Base-by-base conservation (phyloP, 805 yeast genomes). In the Saitoella complicata region DNA sequence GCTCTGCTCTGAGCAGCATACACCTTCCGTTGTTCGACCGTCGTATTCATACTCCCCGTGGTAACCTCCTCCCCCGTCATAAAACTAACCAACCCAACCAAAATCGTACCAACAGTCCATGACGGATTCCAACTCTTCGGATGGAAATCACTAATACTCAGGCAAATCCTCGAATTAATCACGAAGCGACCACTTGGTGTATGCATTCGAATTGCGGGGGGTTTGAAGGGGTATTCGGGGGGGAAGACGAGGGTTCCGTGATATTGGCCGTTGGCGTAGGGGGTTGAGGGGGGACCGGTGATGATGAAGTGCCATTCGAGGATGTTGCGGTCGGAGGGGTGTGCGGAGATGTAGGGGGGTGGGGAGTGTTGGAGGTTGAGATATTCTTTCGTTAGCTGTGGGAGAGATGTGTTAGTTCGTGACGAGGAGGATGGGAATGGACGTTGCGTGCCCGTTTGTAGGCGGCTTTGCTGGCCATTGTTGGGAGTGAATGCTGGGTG, bases 81-180 rank as follows among this genome's bases (percentile, higher is more conserved):
- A 56, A 87, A 87, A 58, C 94, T 83, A 51, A 87, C 66, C 35
- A 87, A 65, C 0, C 96, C 97, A 7, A 78, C 82, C 53, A 87
- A 68, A 13, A 87, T 87, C 0, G 96, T 86, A 33, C 84, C 69
- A 30, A 87, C 95, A 39, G 86, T 76, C 96, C 96, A 87, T 5
- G 94, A 85, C 1, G 97, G 96, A 60, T 87, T 86, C 97, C 97
- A 87, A 1, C 80, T 67, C 59, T 86, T 91, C 3, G 95, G 95
- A 55, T 87, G 97, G 60, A 76, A 87, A 63, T 87, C 96, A 55
- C 93, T 79, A 80, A 87, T 86, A n/a, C 87, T 77, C 41, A 87
- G 66, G 63, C 97, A 87, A 31, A 87, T 68, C 41, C 95, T 67
- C 3, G 85, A 77, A 58, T 83, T 83, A 46, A 85, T 72, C 47